A percentile compares a stretch with the other conserved stretches of the same genome.
phyloP scores from a whole-genome alignment of 75 land plant species.

The Pinus tabuliformis region DNA sequence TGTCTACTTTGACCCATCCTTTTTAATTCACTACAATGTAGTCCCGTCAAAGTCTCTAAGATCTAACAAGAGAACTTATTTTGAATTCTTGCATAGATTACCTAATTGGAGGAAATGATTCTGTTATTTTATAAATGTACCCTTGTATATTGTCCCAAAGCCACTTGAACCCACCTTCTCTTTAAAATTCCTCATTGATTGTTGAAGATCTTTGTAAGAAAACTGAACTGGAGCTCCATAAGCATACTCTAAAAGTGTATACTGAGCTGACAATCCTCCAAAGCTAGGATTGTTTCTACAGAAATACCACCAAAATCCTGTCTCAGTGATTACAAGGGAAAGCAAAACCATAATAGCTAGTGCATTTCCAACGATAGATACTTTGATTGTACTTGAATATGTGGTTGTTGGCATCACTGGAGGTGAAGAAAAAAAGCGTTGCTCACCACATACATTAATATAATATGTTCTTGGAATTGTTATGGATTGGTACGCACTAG shows the following conservation, averaged over 20 bases:
- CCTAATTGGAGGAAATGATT: too few relatives aligned
- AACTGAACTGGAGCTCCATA: conserved; percentile 77
- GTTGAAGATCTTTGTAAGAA: conserved; percentile 66
- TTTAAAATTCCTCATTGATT: conserved; percentile 64
- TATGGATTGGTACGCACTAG: too few relatives aligned
- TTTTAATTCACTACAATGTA: too few relatives aligned
- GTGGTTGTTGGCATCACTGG: neutral
- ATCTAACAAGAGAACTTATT: too few relatives aligned
- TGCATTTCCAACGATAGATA: conserved; percentile 16
- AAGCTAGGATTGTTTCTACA: conserved; percentile 41
- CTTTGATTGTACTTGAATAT: neutral
- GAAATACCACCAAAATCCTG: conserved; percentile 46
- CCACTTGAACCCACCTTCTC: conserved; percentile 86
- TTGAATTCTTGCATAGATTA: too few relatives aligned
- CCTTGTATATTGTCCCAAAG: conserved; percentile 79
- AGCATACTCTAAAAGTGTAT: conserved; percentile 67
- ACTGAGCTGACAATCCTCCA: conserved; percentile 37
- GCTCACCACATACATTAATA: conserved; percentile 55
- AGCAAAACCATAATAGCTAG: conserved; percentile 30
- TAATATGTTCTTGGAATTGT: too few relatives aligned
- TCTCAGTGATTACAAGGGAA: conserved; percentile 24
- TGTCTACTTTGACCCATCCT: too few relatives aligned
- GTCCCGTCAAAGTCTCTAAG: too few relatives aligned
- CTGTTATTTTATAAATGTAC: conserved; percentile 19
- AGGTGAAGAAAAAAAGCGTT: conserved; percentile 17